These are phyloP conservation scores for Oryza nivara DNA, from an alignment of 176 grass and related monocot species.

Conservation along the genomic window DNA sequence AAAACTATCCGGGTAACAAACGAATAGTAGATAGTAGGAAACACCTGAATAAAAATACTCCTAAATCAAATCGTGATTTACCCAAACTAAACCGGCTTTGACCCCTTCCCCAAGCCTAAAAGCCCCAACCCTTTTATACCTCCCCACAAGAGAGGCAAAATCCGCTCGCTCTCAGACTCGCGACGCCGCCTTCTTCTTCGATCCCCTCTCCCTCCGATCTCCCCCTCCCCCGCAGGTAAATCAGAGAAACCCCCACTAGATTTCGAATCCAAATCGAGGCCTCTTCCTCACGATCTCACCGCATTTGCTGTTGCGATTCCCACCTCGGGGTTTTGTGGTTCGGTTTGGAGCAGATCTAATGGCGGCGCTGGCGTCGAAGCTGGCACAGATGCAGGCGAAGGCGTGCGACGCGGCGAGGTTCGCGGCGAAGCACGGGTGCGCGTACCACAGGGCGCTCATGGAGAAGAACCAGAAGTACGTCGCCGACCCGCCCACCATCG, in stretches of 20 bases:
- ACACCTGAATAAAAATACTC: too few relatives aligned
- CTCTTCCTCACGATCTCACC: slow-evolving; percentile 3
- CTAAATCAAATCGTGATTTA: background rate
- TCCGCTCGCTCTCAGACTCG: background rate
- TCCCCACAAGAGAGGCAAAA: background rate
- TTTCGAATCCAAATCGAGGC: background rate
- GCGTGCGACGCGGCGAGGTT: slow-evolving; percentile 70
- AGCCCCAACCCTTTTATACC: background rate
- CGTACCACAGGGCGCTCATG: slow-evolving; percentile 66
- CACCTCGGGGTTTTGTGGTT: too few relatives aligned
- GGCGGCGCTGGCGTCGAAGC: slow-evolving; percentile 68
- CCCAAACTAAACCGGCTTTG: background rate
- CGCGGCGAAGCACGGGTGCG: slow-evolving; percentile 63
- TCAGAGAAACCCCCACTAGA: background rate
- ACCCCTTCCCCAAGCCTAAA: slow-evolving; percentile 39
- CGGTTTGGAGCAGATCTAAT: slow-evolving; percentile 50
- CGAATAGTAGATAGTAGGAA: too few relatives aligned
- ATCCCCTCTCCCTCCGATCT: slow-evolving; percentile 25
- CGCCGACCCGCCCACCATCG: slow-evolving; percentile 62
- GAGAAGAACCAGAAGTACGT: slow-evolving; percentile 86
- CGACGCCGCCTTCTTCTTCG: background rate
- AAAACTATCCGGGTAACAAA: too few relatives aligned
- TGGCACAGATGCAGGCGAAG: slow-evolving; percentile 77
- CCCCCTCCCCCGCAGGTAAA: background rate
- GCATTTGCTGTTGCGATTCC: background rate